Evolutionary conservation across 164 flowering plant species (phyloP), one percentile per base, ranked within the genome.

Genomic region (Piper longum): DNA sequence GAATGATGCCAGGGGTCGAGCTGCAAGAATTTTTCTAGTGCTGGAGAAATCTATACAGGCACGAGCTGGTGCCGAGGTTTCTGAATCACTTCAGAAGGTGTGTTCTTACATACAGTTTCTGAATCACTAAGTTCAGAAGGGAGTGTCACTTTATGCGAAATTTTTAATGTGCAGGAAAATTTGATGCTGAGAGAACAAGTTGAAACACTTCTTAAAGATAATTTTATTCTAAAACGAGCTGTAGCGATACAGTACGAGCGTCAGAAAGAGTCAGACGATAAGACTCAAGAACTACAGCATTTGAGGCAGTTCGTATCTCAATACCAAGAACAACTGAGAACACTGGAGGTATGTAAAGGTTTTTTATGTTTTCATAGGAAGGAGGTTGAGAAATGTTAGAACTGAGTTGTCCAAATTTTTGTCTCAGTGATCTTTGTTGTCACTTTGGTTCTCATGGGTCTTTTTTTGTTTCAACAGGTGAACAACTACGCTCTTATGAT

Each of bases 1-100:
- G 63, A 88, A 86, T 75, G 95, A 88, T 80, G 97, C 97, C 39
- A 80, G 72, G 70, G 72, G 71, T 36, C 96, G 96, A 64, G 96
- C 91, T 8, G 65, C 85, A 36, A 77, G 78, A 62, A 75, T 78
- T 41, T 74, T 92, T 17, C 87, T 84, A 71, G 64, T 63, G 62
- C 69, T 92, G 17, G 95, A 92, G 82, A 83, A 81, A 60, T 78
- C 83, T 11, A 80, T 89, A 19, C 52, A 68, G 51, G 59, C 73
- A n/a, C 71, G 68, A 67, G 77, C 79, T 64, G 69, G 76, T 56
- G 79, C 77, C 43, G 88, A 84, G 71, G 80, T 81, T 17, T 71
- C 82, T 4, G 68, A 83, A 65, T 69, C 36, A 43, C 65, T 77
- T 65, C 81, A 75, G 4, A 71, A 84, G 87, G 98, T 82, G 68